Evolutionary conservation across 495 filamentous ascomycete genomes (phyloP).

Genomic region (Aspergillus ellipticus): DNA sequence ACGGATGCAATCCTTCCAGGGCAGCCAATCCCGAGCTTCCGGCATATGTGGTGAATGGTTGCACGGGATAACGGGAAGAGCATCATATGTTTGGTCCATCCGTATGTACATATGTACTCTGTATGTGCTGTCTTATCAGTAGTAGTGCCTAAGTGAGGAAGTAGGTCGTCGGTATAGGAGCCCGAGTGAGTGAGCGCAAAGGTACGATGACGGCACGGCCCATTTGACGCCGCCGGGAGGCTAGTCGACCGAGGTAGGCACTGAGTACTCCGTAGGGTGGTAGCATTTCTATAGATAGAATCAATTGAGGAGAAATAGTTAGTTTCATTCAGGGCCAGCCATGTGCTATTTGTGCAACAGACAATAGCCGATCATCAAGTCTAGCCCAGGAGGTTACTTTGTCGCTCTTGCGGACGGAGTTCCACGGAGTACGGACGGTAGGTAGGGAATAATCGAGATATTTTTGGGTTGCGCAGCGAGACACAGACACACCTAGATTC

Average conservation of each 20-base stretch:
- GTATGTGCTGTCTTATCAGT: background rate
- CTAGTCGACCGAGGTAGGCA: no score
- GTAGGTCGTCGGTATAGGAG: background rate
- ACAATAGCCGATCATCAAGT: background rate
- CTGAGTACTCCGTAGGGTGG: no score
- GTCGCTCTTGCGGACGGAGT: no score
- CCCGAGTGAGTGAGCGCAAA: background rate
- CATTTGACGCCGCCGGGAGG: background rate
- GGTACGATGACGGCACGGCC: background rate
- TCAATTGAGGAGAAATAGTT: background rate
- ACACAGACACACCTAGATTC: no score
- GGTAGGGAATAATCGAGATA: no score
- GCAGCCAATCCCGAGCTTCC: background rate
- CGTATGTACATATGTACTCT: background rate
- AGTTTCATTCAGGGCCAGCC: background rate
- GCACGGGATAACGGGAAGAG: background rate
- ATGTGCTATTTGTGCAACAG: slow-evolving; percentile 1
- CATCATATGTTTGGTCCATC: background rate
- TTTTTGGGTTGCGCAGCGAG: background rate
- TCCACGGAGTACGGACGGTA: no score
- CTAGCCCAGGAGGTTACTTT: no score
- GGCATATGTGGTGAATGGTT: background rate
- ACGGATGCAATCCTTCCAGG: background rate
- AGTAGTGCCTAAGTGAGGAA: no score
- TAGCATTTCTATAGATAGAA: background rate